Base-by-base conservation (phyloP, 2,329 filamentous ascomycete species). In the Lachnellula subtilissima region DNA sequence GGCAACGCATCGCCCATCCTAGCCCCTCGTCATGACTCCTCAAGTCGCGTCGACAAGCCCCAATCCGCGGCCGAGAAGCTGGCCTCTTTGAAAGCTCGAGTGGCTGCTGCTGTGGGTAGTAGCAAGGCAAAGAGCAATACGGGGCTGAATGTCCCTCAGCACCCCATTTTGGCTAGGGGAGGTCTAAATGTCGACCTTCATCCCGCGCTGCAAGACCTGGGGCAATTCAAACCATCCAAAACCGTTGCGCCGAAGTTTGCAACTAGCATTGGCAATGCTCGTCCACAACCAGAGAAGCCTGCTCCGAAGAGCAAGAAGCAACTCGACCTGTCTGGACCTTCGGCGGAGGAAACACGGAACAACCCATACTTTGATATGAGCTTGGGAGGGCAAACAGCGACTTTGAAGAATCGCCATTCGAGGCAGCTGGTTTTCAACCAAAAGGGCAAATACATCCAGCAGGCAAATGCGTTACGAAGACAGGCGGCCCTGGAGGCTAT, bases 381-480 rank as follows among this genome's bases (percentile, higher is more conserved):
- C 61, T 72, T 85, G 12, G 80, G 82, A n/a, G 75, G 79, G 4
- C 84, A 87, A 54, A 78, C 79, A 62, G 75, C 76, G 53, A 68
- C 74, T 60, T 77, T 72, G 67, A 89, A 87, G 65, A 77, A 81
- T 39, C 82, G 91, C 50, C 80, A 88, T 61, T 82, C 90, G 11
- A 85, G 89, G 57, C 85, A 89, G 61, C 79, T 99, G 17, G 76
- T 91, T 12, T 97, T 99, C 77, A 96, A 97, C 66, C 86, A 92
- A 65, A 95, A 96, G 72, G 94, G 94, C 52, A 97, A 97, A 79
- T 97, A 96, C 69, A 96, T 97, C 58, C 87, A 91, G 61, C 93
- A 97, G 73, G 94, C 89, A 7, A 93, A 90, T 70, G 92, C 92
- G 55, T 76, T 97, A 52, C 86, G 94, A 60, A 84, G 91, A 58